These are phyloP conservation scores for Clitoria ternatea DNA, from an alignment of 306 rosid species.

Conservation along the genomic window DNA sequence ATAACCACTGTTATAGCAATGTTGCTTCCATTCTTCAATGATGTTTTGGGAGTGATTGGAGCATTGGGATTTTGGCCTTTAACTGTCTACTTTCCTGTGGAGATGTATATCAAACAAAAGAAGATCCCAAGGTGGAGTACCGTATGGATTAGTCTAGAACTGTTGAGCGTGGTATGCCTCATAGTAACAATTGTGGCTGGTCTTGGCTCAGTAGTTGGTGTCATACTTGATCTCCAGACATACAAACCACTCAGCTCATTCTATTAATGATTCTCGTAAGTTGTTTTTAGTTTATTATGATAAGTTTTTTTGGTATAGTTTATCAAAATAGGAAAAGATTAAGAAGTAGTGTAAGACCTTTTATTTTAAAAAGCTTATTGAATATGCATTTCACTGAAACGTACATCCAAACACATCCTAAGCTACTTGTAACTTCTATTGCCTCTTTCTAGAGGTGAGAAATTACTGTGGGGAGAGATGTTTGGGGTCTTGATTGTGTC, in stretches of 20 bases:
- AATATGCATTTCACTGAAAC: too few species aligned
- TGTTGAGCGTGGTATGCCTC: constrained; percentile 49
- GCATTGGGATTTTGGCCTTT: constrained; percentile 92
- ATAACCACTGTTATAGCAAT: constrained; percentile 57
- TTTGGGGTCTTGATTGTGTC: not conserved
- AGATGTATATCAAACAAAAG: constrained; percentile 72
- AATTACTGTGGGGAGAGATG: not conserved
- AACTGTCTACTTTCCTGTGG: constrained; percentile 69
- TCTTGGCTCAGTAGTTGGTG: constrained; percentile 65
- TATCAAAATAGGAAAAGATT: too few species aligned
- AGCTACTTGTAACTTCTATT: not conserved
- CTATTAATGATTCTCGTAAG: too few species aligned
- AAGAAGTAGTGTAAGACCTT: too few species aligned
- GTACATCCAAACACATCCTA: too few species aligned
- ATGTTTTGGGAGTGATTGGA: constrained; percentile 65
- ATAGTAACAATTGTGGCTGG: constrained; percentile 49
- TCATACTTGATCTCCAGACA: constrained; percentile 38
- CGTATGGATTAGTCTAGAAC: constrained; percentile 52
- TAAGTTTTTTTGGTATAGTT: too few species aligned
- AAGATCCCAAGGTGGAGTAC: constrained; percentile 68
- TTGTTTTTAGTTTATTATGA: too few species aligned
- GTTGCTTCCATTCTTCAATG: constrained; percentile 82
- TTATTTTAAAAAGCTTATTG: too few species aligned
- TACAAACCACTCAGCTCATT: constrained; percentile 47
- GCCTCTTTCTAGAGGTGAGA: not conserved